Conservation (phyloP, 1,284 basidiomycete species). For the Cutaneotrichosporon sp. region DNA sequence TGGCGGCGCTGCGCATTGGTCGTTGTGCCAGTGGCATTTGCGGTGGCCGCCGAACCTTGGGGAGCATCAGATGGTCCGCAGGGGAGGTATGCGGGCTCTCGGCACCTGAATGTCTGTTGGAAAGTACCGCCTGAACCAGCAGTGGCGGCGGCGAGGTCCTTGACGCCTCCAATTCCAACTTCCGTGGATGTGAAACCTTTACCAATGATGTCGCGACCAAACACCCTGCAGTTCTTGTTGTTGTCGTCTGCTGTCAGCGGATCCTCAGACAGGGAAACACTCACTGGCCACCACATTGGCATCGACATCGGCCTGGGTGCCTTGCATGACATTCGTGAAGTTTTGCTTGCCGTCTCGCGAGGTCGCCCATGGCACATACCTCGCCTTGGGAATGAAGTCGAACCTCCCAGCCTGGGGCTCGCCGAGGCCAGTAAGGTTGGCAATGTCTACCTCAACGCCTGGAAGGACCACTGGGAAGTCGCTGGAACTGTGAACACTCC, state of each 20-base stretch:
- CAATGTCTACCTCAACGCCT: neutral
- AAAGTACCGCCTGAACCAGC: neutral
- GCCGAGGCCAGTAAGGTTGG: neutral
- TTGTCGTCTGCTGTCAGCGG: too few species aligned
- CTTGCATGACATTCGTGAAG: neutral
- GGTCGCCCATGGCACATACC: neutral
- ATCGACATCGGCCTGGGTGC: neutral
- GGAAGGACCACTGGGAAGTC: neutral
- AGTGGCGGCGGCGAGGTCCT: neutral
- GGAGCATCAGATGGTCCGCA: neutral
- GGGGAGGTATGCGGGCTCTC: neutral
- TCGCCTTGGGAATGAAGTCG: neutral
- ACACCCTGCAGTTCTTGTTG: neutral
- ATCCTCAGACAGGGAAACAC: neutral
- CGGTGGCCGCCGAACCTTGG: too few species aligned
- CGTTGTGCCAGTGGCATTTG: too few species aligned
- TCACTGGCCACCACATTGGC: neutral
- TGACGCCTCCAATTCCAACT: neutral
- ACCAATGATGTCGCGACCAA: neutral
- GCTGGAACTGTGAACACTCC: neutral
- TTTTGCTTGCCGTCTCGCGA: neutral
- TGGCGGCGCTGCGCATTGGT: too few species aligned
- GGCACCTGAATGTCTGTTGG: neutral
- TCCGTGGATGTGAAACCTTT: neutral
- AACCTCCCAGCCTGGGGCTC: neutral